A percentile compares a stretch with the other conserved stretches of the same genome.
These are phyloP conservation scores for Wickerhamiella australiensis DNA, from an alignment of 805 yeast genomes.

Conservation along the genomic window DNA sequence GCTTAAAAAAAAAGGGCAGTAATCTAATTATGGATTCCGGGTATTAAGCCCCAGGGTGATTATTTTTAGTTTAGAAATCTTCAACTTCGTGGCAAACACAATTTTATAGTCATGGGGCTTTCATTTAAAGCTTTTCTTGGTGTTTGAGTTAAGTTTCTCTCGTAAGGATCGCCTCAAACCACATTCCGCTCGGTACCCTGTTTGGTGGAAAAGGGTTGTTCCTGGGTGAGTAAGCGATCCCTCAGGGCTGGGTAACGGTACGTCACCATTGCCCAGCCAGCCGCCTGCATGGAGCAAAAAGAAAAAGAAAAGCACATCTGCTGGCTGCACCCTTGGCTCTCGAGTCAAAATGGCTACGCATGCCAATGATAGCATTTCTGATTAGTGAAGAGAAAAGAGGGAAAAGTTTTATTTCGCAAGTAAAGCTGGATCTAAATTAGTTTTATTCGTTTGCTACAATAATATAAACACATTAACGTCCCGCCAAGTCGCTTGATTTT, in stretches of 20 bases:
- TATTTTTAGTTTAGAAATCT: no score
- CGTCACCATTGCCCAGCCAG: conserved; percentile 1
- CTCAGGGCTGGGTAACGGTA: not conserved
- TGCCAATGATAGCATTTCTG: not conserved
- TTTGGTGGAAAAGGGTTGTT: not conserved
- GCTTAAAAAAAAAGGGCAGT: not conserved
- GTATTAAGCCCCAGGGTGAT: no score
- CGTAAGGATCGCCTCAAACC: not conserved
- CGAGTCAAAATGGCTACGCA: not conserved
- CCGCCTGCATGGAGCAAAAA: conserved; percentile 1
- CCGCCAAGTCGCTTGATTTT: not conserved
- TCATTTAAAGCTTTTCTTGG: not conserved
- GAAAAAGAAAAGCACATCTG: not conserved
- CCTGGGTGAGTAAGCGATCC: not conserved
- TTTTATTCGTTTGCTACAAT: no score
- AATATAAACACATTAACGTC: not conserved
- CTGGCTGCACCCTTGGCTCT: not conserved
- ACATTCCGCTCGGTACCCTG: not conserved
- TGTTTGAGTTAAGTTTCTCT: not conserved
- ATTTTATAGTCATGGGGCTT: no score
- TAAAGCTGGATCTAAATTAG: no score
- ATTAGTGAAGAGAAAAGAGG: no score
- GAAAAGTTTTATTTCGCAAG: no score
- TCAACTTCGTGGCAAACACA: no score
- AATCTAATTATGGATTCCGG: not conserved